Conservation (phyloP, 768 basidiomycete species). For the Pisolithus sp. region DNA sequence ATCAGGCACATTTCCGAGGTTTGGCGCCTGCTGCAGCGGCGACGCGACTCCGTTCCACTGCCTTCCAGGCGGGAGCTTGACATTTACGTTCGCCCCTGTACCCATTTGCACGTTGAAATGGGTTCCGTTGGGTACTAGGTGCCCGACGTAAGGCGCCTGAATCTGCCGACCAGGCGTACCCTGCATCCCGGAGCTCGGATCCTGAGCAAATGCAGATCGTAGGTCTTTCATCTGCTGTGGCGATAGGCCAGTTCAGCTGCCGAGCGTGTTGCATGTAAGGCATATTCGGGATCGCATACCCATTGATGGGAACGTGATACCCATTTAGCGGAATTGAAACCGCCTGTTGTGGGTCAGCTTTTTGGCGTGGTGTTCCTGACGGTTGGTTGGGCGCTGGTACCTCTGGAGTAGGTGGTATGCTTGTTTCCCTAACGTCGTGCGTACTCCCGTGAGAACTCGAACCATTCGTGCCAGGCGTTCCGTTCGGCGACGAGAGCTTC, state of each 20-base stretch:
- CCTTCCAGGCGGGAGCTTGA: constrained; percentile 34
- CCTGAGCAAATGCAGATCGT: constrained; percentile 49
- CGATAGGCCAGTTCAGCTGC: constrained; percentile 38
- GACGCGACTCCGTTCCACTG: constrained; percentile 32
- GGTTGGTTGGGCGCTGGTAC: neutral
- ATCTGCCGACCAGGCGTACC: constrained; percentile 32
- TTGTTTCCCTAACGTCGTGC: neutral
- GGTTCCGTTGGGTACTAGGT: constrained; percentile 20
- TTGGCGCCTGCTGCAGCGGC: constrained; percentile 17
- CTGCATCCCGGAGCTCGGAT: constrained; percentile 31
- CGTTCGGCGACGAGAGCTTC: neutral
- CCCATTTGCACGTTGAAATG: constrained; percentile 27
- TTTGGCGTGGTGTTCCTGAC: constrained; percentile 14
- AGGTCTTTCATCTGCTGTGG: constrained; percentile 56
- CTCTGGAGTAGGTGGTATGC: neutral
- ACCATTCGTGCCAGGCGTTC: neutral
- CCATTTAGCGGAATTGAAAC: constrained; percentile 28
- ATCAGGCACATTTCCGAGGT: constrained; percentile 20
- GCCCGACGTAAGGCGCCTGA: constrained; percentile 25
- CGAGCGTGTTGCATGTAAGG: constrained; percentile 29
- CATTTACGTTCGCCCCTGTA: constrained; percentile 21
- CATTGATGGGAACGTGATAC: constrained; percentile 42
- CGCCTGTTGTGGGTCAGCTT: neutral
- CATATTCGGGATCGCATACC: constrained; percentile 30
- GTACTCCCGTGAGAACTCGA: neutral